phyloP scores from a whole-genome alignment of 129 eudicot species.

The Centella asiatica region DNA sequence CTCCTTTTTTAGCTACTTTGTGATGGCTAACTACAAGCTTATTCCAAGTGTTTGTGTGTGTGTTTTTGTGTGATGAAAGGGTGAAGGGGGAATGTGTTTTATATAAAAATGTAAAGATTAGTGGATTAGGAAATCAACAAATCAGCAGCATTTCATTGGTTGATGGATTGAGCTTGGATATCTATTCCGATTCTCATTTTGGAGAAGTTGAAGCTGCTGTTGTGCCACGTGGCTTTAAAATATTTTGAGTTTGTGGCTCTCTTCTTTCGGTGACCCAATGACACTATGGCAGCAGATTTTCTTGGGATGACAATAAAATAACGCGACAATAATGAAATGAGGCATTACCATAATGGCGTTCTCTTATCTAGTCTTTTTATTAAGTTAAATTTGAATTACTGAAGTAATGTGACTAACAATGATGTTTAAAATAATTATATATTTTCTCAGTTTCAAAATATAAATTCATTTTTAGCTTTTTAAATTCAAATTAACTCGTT shows the following conservation, averaged over 20 bases:
- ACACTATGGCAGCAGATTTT: background rate
- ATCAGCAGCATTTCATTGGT: slow-evolving; percentile 17
- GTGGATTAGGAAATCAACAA: slow-evolving; percentile 26
- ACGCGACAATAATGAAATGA: too few relatives aligned
- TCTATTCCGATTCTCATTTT: background rate
- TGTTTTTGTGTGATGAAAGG: too few relatives aligned
- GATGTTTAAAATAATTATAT: too few relatives aligned
- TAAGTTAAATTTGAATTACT: too few relatives aligned
- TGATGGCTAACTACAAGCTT: background rate
- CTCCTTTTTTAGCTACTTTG: background rate
- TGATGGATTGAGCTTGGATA: slow-evolving; percentile 9
- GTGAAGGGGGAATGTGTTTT: background rate
- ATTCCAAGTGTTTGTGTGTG: too few relatives aligned
- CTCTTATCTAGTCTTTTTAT: too few relatives aligned
- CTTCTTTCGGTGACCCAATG: background rate
- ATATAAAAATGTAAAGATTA: slow-evolving; percentile 5
- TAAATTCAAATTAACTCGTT: too few relatives aligned
- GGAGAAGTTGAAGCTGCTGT: background rate
- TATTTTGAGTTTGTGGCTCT: background rate
- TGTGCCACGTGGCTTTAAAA: slow-evolving; percentile 7
- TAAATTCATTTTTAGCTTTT: too few relatives aligned
- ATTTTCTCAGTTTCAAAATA: too few relatives aligned
- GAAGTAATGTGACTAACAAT: too few relatives aligned
- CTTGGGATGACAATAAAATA: too few relatives aligned
- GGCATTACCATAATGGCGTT: background rate